phyloP scores from a whole-genome alignment of 148 eudicot species.

The Diospyros kaki region DNA sequence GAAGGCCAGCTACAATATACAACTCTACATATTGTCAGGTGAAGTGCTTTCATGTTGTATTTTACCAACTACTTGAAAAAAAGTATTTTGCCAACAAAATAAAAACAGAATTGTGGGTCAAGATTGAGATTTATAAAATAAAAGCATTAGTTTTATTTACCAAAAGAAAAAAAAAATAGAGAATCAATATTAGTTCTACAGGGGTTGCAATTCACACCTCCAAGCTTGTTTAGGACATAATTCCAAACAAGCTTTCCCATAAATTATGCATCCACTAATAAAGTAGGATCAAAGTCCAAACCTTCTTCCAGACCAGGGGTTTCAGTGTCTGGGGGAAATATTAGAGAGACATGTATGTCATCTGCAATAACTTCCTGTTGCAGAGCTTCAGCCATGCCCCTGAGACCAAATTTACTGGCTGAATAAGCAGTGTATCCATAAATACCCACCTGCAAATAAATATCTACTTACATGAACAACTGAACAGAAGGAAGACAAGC shows the following conservation, averaged over 20 bases:
- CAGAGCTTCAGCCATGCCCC: conserved; percentile 87
- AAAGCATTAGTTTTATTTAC: no score
- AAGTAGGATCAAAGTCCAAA: conserved; percentile 16
- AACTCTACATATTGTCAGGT: no score
- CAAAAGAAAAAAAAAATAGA: no score
- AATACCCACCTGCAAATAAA: conserved; percentile 62
- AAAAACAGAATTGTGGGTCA: no score
- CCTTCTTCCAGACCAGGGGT: conserved; percentile 89
- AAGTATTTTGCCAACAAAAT: no score
- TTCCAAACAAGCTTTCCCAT: neutral
- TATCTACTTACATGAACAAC: no score
- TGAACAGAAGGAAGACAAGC: no score
- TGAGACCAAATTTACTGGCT: conserved; percentile 91
- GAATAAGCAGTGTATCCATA: conserved; percentile 96
- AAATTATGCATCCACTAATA: neutral
- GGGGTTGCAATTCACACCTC: neutral
- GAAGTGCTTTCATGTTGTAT: no score
- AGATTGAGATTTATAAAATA: no score
- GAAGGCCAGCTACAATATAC: no score
- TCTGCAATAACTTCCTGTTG: conserved; percentile 90
- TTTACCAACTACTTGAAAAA: no score
- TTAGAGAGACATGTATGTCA: conserved; percentile 74
- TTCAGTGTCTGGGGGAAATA: conserved; percentile 93
- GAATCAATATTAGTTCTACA: no score
- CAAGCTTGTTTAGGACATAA: neutral